Conservation (phyloP, 1,284 basidiomycete genomes). For the Agroathelia rolfsii region DNA sequence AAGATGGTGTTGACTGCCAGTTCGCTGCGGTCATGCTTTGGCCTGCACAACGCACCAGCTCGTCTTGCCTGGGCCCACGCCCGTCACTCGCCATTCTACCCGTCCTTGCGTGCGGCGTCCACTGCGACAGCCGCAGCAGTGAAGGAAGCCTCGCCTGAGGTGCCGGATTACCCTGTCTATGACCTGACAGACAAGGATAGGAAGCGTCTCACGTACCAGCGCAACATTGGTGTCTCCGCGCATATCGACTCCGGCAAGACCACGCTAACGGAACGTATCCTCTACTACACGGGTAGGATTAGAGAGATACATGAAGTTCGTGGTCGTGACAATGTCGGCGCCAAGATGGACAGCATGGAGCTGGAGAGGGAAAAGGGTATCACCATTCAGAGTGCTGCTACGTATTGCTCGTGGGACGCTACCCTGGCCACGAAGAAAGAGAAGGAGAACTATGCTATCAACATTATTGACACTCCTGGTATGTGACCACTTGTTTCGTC, state of each 20-base stretch:
- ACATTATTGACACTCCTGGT: slow-evolving; percentile 99
- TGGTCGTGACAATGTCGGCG: slow-evolving; percentile 91
- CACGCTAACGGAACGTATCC: slow-evolving; percentile 93
- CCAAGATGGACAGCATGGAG: slow-evolving; percentile 99
- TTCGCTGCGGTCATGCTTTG: too few relatives aligned
- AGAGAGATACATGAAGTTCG: slow-evolving; percentile 96
- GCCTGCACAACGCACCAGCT: too few relatives aligned
- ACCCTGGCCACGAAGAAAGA: slow-evolving; percentile 52
- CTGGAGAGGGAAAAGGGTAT: slow-evolving; percentile 98
- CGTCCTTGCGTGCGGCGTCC: too few relatives aligned
- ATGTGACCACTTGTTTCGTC: too few relatives aligned
- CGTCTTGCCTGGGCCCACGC: too few relatives aligned
- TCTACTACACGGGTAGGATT: slow-evolving; percentile 96
- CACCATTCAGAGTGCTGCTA: slow-evolving; percentile 97
- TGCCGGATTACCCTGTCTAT: slow-evolving; percentile 29
- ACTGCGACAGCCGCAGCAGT: too few relatives aligned
- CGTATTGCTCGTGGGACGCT: slow-evolving; percentile 94
- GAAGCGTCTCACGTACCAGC: slow-evolving; percentile 49
- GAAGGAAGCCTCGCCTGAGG: too few relatives aligned
- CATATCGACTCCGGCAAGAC: slow-evolving; percentile 99
- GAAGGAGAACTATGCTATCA: slow-evolving; percentile 84
- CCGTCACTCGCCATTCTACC: too few relatives aligned
- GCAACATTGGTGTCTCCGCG: slow-evolving; percentile 82
- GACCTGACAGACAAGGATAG: slow-evolving; percentile 50
- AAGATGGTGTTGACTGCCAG: too few relatives aligned